These are phyloP conservation scores for Marchantia polymorpha DNA, from an alignment of 225 moss, liverwort and hornwort species.

Conservation along the genomic window DNA sequence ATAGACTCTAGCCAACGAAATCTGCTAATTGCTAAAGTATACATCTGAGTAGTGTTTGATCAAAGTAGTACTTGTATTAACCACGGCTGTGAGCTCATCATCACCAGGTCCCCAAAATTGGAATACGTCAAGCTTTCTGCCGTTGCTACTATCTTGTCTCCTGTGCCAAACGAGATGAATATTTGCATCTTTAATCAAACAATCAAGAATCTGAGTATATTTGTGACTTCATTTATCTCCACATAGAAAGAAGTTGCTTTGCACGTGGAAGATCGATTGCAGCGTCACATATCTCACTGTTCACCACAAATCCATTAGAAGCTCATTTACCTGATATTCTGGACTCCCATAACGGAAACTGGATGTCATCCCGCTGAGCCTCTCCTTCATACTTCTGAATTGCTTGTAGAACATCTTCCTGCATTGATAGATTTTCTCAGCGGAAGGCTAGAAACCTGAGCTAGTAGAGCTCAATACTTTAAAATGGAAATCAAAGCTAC, in stretches of 20 bases:
- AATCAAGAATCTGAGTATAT: not conserved
- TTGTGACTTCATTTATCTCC: not conserved
- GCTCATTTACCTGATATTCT: slow-evolving; percentile 19
- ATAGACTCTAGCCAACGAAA: too few relatives aligned
- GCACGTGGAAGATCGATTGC: not conserved
- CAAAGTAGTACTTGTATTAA: slow-evolving; percentile 50
- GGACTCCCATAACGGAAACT: slow-evolving; percentile 45
- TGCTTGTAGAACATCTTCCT: slow-evolving; percentile 31
- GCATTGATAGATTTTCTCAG: not conserved
- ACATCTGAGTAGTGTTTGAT: too few relatives aligned
- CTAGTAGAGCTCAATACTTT: not conserved
- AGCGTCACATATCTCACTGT: not conserved
- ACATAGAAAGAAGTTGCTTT: not conserved
- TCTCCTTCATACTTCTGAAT: slow-evolving; percentile 36
- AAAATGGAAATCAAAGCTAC: not conserved
- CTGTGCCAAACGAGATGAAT: slow-evolving; percentile 12
- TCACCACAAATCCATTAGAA: not conserved
- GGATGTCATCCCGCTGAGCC: slow-evolving; percentile 19
- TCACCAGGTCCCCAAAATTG: slow-evolving; percentile 53
- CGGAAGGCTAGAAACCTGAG: not conserved
- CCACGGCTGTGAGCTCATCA: slow-evolving; percentile 57
- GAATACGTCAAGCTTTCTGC: slow-evolving; percentile 42
- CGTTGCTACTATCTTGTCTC: slow-evolving; percentile 30
- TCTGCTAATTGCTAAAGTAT: too few relatives aligned
- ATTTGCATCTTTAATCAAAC: not conserved